Conservation (phyloP, 352 stramenopile species). For the Phytophthora aleatoria region DNA sequence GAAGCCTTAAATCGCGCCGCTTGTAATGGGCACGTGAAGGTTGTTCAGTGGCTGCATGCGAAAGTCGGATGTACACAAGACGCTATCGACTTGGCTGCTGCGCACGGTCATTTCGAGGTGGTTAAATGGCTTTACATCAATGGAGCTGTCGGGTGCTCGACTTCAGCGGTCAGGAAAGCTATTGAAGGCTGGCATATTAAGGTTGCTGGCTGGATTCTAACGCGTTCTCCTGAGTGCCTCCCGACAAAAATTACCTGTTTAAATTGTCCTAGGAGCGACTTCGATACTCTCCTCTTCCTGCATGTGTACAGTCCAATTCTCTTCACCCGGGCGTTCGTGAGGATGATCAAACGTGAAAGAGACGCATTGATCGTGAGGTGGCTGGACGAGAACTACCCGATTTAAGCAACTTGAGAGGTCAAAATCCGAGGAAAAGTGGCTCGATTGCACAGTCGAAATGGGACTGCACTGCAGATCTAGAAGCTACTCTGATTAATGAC, state of each 20-base stretch:
- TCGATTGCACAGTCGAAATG: conserved; percentile 31
- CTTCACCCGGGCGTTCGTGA: too few species aligned
- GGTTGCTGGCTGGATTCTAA: too few species aligned
- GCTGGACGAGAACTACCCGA: background rate
- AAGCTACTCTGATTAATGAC: conserved; percentile 24
- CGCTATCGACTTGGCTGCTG: background rate
- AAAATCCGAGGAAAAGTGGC: conserved; percentile 29
- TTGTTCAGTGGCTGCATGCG: background rate
- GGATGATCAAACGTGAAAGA: too few species aligned
- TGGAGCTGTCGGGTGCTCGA: background rate
- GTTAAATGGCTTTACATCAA: background rate
- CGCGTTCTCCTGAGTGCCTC: too few species aligned
- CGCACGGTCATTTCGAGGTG: background rate
- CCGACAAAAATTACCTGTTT: too few species aligned
- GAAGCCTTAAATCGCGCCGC: background rate
- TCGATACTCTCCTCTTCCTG: too few species aligned
- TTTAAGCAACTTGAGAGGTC: background rate
- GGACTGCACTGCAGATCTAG: conserved; percentile 14
- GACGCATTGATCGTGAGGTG: too few species aligned
- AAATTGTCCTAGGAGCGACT: too few species aligned
- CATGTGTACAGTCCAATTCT: too few species aligned
- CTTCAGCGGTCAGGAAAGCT: background rate
- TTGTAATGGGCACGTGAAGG: background rate
- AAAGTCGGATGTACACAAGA: background rate
- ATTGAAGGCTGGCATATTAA: too few species aligned